Evolutionary conservation across 1,284 basidiomycete species (phyloP).

Genomic region (Melanopsichium pennsylvanicum): DNA sequence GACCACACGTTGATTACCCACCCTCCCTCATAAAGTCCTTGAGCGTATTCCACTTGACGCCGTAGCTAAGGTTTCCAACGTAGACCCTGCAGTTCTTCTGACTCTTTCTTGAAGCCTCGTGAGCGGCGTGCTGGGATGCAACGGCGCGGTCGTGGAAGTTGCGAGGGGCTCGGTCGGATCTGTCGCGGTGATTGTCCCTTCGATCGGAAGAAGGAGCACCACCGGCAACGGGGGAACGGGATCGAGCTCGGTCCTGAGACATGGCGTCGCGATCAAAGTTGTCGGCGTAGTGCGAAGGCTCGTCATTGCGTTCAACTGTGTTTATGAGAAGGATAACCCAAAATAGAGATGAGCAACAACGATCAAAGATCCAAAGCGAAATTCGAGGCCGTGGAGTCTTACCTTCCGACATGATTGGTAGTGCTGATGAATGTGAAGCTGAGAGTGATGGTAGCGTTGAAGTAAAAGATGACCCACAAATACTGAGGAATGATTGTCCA

Average conservation of each 20-base stretch:
- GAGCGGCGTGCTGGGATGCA: constrained; percentile 36
- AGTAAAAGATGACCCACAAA: background rate
- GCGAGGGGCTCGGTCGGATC: constrained; percentile 20
- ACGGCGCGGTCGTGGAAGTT: constrained; percentile 29
- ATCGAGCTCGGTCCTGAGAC: constrained; percentile 40
- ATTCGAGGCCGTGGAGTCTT: background rate
- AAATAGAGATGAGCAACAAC: background rate
- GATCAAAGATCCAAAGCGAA: background rate
- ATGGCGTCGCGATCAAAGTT: constrained; percentile 39
- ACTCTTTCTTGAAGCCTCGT: constrained; percentile 78
- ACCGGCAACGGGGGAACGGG: constrained; percentile 34
- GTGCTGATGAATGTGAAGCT: background rate
- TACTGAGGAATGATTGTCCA: no score
- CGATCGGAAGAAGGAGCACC: constrained; percentile 27
- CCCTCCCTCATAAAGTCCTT: constrained; percentile 69
- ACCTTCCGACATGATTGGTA: constrained; percentile 45
- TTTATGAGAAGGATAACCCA: background rate
- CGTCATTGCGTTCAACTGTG: constrained; percentile 32
- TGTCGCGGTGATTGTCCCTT: constrained; percentile 14
- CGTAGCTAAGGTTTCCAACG: constrained; percentile 96
- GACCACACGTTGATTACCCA: constrained; percentile 41
- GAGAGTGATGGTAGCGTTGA: background rate
- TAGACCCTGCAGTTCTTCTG: constrained; percentile 98
- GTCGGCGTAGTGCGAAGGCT: constrained; percentile 27
- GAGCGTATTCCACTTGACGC: constrained; percentile 95